phyloP scores from a whole-genome alignment of 1,284 basidiomycete genomes.

The Irpex rosettiformis region DNA sequence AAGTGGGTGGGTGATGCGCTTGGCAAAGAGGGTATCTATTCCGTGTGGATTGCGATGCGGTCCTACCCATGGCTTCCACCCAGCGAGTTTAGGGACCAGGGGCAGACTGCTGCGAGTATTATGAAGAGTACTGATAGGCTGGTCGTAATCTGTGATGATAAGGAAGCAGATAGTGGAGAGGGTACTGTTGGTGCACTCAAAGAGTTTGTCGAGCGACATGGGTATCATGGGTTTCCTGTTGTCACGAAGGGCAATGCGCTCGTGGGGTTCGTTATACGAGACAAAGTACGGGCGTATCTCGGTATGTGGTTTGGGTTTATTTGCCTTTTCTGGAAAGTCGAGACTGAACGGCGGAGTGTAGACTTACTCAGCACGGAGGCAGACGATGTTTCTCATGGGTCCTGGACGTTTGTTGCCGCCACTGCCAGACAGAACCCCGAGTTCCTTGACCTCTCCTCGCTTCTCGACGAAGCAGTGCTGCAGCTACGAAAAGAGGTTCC shows the following conservation, averaged over 20 bases:
- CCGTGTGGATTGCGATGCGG: constrained; percentile 70
- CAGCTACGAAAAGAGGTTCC: constrained; percentile 66
- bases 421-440: constrained; percentile 18
- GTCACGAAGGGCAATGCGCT: constrained; percentile 43
- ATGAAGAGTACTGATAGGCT: constrained; percentile 56
- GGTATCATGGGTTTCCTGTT: constrained; percentile 63
- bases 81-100: constrained; percentile 61
- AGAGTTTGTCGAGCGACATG: constrained; percentile 39
- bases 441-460: constrained; percentile 43
- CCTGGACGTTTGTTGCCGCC: constrained; percentile 37
- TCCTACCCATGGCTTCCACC: constrained; percentile 76
- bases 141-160: constrained; percentile 48
- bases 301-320: constrained; percentile 36
- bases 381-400: constrained; percentile 20
- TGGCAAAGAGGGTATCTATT: constrained; percentile 70
- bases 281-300: constrained; percentile 46
- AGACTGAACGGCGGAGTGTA: background rate
- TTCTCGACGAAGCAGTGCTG: constrained; percentile 57
- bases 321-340: background rate
- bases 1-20: constrained; percentile 77
- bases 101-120: constrained; percentile 56
- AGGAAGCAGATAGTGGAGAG: constrained; percentile 16
- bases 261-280: constrained; percentile 58
- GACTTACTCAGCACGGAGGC: constrained; percentile 29
- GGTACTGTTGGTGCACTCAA: constrained; percentile 47